Evolutionary conservation across 1,139 yeast species (phyloP), one percentile per base, ranked within the genome.

Genomic region (Eremothecium sinecaudum): DNA sequence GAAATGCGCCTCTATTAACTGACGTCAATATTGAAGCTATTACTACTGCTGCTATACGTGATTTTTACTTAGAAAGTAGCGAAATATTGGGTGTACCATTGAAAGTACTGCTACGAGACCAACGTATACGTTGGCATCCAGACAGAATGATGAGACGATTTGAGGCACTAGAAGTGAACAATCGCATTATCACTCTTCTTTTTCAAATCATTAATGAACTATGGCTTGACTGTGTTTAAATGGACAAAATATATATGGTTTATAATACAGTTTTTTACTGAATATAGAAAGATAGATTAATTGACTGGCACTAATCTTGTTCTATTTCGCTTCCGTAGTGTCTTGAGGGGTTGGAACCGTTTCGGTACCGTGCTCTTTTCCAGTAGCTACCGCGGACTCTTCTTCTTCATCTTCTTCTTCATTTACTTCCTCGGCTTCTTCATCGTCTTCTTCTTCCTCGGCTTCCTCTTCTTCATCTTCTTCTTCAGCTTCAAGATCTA

Each of bases 381-480:
- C 28, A 4, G 27, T 27, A 9, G 17, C 33, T 11, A 18, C 37
- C 10, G 28, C 39, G 4, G 24, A 25, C 10, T 29, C 35, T 23
- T 32, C 36, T 9, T 29, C 30, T 3, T 30, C 33, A n/a, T 29
- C 33, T 4, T 23, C 32, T 14, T 8, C 29, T 9, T 29, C 41
- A 3, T 21, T 18, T 9, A 24, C 19, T 12, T 37, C 35, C 14
- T 23, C 30, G n/a, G 32, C 38, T 10, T 31, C 36, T 17, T 42
- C 40, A 18, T 31, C 25, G 8, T 28, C 35, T 7, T 15, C 38
- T 14, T 42, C 41, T 18, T 35, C 27, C 35, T 36, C 31, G 20
- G 33, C 36, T n/a, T 38, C 39, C 9, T 38, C 42, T 5, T 41
- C 45, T 10, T 39, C 43, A 13, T 43, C 50, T 5, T 47, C 38